Evolutionary conservation across 2,329 filamentous ascomycete genomes (phyloP), one percentile per base, ranked within the genome.

Genomic region (Microsporum canis): DNA sequence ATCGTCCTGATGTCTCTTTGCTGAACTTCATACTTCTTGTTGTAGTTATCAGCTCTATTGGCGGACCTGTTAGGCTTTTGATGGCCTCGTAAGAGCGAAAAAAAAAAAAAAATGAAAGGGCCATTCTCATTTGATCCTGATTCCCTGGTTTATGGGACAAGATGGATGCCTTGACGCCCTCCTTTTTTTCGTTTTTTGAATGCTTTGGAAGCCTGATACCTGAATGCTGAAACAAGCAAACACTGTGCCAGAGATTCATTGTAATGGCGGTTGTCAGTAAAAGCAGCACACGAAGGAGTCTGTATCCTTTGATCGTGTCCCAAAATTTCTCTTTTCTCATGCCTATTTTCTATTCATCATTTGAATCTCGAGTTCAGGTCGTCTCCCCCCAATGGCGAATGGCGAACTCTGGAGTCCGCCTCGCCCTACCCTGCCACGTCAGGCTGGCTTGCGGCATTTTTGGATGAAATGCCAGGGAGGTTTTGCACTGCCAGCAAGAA

Each of bases 111-210:
- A 33, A 1, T 3, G 14, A 17, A 53, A 29, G 12, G 49, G 14
- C 12, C 12, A 23, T 53, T n/a, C 8, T 33, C 33, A 3, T 29
- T 8, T 53, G 49, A 33, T 31, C 39, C 39, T 43, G 39, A 43
- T n/a, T 53, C 43, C 17, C 43, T 23, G 17, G 17, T 23, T 23
- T 23, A 23, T 23, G 27, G 10, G 49, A 53, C 33, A 27, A 34
- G 49, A 53, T 53, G 49, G 49, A 53, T 53, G 49, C 49, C 29
- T 53, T 29, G 49, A 53, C 31, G 49, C 49, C 49, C 49, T 43
- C 39, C 14, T 43, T 43, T 5, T n/a, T 8, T 33, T 53, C 33
- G 33, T 27, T 8, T 33, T 53, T 53, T 33, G 31, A 31, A 31
- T 33, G 49, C 49, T 53, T 53, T 27, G 33, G 31, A 53, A 27